A percentile compares a stretch with the other conserved stretches of the same genome.
Evolutionary conservation across 768 basidiomycete genomes (phyloP).

Genomic region (Boletus fagicola): DNA sequence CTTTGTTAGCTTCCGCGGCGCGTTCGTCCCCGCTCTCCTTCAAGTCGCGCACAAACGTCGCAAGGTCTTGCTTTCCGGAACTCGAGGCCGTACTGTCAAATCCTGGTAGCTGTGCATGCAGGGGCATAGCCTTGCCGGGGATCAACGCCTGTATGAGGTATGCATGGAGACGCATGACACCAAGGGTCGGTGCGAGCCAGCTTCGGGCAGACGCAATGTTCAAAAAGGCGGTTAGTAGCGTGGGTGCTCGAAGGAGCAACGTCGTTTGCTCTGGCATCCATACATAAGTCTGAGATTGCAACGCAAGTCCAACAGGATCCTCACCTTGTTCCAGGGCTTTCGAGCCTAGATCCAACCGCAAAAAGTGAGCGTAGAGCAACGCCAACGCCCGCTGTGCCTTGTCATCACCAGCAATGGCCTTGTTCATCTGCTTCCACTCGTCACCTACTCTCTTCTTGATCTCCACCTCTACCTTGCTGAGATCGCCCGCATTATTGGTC

Average conservation of each 20-base stretch:
- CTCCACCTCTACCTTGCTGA: slow-evolving; percentile 51
- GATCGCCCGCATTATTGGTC: slow-evolving; percentile 33
- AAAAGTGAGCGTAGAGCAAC: slow-evolving; percentile 81
- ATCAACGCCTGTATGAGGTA: slow-evolving; percentile 81
- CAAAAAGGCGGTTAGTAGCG: slow-evolving; percentile 75
- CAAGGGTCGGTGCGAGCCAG: slow-evolving; percentile 81
- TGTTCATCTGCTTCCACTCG: slow-evolving; percentile 55
- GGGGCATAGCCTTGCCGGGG: slow-evolving; percentile 45
- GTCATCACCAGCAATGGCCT: slow-evolving; percentile 38
- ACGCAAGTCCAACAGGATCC: slow-evolving; percentile 20
- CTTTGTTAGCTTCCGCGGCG: slow-evolving; percentile 43
- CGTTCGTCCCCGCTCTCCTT: slow-evolving; percentile 19
- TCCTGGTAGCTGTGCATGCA: slow-evolving; percentile 76
- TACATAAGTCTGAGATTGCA: not conserved
- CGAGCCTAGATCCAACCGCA: slow-evolving; percentile 58
- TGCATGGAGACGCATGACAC: slow-evolving; percentile 79
- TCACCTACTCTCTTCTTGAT: slow-evolving; percentile 47
- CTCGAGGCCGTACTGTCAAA: slow-evolving; percentile 45
- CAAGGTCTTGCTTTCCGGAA: slow-evolving; percentile 23
- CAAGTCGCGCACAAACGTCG: slow-evolving; percentile 15
- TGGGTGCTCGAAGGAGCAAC: slow-evolving; percentile 69
- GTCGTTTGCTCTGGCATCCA: slow-evolving; percentile 62
- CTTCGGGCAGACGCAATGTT: slow-evolving; percentile 81
- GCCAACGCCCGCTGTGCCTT: slow-evolving; percentile 54
- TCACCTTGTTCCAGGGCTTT: slow-evolving; percentile 61